Evolutionary conservation across 495 filamentous ascomycete genomes (phyloP), one percentile per base, ranked within the genome.

Genomic region (Parmelia sp.): DNA sequence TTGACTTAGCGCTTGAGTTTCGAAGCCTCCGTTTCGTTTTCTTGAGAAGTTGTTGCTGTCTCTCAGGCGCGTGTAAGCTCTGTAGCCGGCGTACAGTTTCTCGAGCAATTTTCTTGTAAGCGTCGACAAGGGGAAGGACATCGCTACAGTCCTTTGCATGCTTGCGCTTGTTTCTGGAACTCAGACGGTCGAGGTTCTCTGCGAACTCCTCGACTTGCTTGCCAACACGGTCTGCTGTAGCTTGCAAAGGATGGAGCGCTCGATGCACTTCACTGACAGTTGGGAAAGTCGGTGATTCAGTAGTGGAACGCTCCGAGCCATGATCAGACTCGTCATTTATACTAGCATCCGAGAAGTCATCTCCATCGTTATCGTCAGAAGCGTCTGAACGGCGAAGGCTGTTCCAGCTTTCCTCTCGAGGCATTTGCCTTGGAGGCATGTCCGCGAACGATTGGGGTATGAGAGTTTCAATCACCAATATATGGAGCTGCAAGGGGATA

Each of bases 161-260:
- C 29, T 49, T 64, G 31, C 31, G 39, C 40, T 60, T 60, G 8
- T 55, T 63, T 29, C 55, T 53, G 2, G 27, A 61, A 23, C 63
- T 81, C 49, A 86, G 84, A 49, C 78, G 77, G 69, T 88, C 86
- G n/a, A 89, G 74, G 65, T 78, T 78, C 64, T 85, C 79, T n/a
- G 86, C 86, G 66, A 88, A 89, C 27, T 77, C 78, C 68, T 88
- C 83, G 58, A 88, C 82, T 69, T 89, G 85, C 60, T 79, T 80
- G 59, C 82, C 83, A 45, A 86, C 81, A 9, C 83, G 80, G 64
- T 86, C 83, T 58, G 82, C 83, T 25, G 82, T 80, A n/a, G 75
- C 75, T 67, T 79, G 82, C 65, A 86, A 77, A 56, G 83, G 82
- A 55, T 81, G 79, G 40, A 86, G 71, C 23, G 76, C 79, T 74